phyloP scores from a whole-genome alignment of 2,329 filamentous ascomycete genomes.

The Penicillium crustosum region DNA sequence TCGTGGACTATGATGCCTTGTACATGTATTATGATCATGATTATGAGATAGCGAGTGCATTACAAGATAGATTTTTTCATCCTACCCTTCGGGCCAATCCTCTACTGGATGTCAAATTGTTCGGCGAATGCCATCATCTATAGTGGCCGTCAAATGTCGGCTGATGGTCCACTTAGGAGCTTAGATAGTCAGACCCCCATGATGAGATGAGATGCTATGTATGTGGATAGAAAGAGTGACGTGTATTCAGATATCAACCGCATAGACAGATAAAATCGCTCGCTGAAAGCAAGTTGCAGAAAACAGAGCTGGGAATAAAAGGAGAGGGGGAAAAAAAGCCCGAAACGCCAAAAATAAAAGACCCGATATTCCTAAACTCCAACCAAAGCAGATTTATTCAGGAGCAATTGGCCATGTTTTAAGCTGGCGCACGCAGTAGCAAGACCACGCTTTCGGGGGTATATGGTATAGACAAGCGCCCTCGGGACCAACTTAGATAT shows the following conservation, averaged over 20 bases:
- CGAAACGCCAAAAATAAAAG: slow-evolving; percentile 20
- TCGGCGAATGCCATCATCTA: not conserved
- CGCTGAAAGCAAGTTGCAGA: slow-evolving; percentile 22
- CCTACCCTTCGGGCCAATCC: not conserved
- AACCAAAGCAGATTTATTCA: slow-evolving; percentile 10
- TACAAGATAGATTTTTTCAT: not conserved
- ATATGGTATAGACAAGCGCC: slow-evolving; percentile 8
- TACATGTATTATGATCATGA: slow-evolving; percentile 10
- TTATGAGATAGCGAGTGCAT: not conserved
- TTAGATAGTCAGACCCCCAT: not conserved
- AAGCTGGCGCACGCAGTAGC: not conserved
- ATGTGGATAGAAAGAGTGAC: slow-evolving; percentile 17
- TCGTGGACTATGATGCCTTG: not conserved
- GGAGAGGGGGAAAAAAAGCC: slow-evolving; percentile 1
- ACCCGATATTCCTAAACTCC: slow-evolving; percentile 23
- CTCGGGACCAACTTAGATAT: not conserved
- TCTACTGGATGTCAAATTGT: not conserved
- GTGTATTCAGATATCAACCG: slow-evolving; percentile 17
- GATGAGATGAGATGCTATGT: slow-evolving; percentile 14
- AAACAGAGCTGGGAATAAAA: slow-evolving; percentile 17
- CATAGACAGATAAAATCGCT: slow-evolving; percentile 14
- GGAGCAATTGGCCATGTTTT: not conserved
- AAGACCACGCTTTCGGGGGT: not conserved
- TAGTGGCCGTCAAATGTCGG: too few relatives aligned
- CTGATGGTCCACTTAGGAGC: not conserved